Percentiles rank a stretch among this genome's conserved stretches.
Evolutionary conservation across 495 filamentous ascomycete genomes (phyloP).

Genomic region (Aspergillus conjunctus): DNA sequence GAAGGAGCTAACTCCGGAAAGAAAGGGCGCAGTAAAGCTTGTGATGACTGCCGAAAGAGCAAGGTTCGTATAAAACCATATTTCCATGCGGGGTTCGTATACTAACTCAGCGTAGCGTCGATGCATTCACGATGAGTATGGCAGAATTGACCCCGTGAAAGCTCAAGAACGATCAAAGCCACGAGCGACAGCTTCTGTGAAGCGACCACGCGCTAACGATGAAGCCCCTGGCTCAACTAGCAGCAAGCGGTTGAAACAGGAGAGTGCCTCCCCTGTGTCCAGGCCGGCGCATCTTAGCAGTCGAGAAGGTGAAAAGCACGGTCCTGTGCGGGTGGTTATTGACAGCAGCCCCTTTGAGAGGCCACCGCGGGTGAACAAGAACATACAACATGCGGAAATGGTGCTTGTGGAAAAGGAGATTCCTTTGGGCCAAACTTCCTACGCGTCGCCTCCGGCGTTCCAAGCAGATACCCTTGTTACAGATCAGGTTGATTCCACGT

Average conservation of each 20-base stretch:
- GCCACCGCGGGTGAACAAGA: constrained; percentile 17
- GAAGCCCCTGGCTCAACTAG: constrained; percentile 30
- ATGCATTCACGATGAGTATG: constrained; percentile 68
- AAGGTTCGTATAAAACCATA: constrained; percentile 50
- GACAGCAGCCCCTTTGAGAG: constrained; percentile 11
- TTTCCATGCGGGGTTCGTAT: constrained; percentile 2
- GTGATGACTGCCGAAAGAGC: constrained; percentile 67
- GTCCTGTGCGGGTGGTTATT: constrained; percentile 19
- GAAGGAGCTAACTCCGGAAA: constrained; percentile 44
- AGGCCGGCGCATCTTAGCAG: constrained; percentile 28
- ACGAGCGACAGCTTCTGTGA: constrained; percentile 51
- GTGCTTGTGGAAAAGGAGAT: constrained; percentile 25
- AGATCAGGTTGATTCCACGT: constrained; percentile 35
- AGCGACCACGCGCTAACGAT: constrained; percentile 50
- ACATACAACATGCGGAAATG: constrained; percentile 21
- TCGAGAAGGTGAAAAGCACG: constrained; percentile 16
- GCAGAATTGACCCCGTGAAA: constrained; percentile 64
- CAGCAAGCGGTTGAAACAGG: constrained; percentile 45
- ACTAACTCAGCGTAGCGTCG: constrained; percentile 53
- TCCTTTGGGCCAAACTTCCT: constrained; percentile 31
- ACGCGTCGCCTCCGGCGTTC: constrained; percentile 44
- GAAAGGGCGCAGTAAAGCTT: constrained; percentile 63
- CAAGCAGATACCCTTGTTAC: constrained; percentile 38
- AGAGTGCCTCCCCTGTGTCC: constrained; percentile 39
- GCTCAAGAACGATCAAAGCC: constrained; percentile 61